These are phyloP conservation scores for Chlamydomonas schloesseri DNA, from an alignment of 139 green algal species.

Conservation along the genomic window DNA sequence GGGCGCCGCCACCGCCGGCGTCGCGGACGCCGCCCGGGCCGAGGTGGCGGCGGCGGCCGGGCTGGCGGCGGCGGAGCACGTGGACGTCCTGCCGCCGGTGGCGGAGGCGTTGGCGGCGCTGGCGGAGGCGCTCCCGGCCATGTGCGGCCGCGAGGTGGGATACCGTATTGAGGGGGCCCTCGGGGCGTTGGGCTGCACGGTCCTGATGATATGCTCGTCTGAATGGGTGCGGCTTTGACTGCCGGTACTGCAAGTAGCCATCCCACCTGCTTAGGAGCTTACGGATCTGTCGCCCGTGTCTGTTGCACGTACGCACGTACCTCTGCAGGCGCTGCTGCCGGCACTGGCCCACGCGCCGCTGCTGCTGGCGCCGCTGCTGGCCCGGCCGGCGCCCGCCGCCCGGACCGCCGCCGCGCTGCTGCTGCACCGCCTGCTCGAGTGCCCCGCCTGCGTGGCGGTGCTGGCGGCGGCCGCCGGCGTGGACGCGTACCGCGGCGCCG, in stretches of 20 bases:
- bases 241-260: no score
- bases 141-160: slow-evolving; percentile 8
- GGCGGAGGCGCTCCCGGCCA: neutral
- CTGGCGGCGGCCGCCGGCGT: slow-evolving; percentile 6
- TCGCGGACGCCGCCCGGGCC: no score
- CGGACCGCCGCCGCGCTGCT: neutral
- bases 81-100: neutral
- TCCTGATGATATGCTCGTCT: no score
- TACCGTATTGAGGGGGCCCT: no score
- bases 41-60: no score
- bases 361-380: slow-evolving; percentile 32
- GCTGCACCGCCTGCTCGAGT: slow-evolving; percentile 25
- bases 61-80: no score
- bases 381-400: neutral
- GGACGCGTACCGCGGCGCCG: no score
- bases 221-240: no score
- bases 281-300: no score
- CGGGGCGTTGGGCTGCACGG: no score
- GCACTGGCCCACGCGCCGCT: neutral
- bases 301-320: neutral
- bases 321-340: slow-evolving; percentile 19
- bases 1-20: no score
- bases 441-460: neutral
- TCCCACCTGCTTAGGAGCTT: no score
- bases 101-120: slow-evolving; percentile 1